Evolutionary conservation across 306 rosid species (phyloP).

Genomic region (Benincasa hispida): DNA sequence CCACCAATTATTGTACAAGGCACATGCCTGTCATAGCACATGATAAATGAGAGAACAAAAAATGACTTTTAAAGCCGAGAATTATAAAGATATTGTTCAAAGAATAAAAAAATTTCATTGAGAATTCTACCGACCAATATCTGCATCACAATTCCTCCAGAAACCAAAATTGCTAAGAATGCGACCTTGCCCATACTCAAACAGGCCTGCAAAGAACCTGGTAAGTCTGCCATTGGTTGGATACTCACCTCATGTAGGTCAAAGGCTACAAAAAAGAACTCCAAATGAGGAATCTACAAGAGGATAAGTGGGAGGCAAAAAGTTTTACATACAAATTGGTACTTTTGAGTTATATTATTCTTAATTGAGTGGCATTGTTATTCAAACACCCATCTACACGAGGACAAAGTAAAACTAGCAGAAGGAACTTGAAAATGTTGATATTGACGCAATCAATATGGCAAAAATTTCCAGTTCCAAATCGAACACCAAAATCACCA

Average conservation of each 20-base stretch:
- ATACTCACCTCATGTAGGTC: constrained; percentile 29
- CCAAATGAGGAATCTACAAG: not conserved
- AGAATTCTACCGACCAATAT: constrained; percentile 54
- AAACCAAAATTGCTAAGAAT: constrained; percentile 64
- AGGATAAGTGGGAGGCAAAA: not conserved
- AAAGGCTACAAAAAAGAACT: not conserved
- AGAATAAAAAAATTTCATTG: not conserved
- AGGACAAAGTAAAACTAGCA: not conserved
- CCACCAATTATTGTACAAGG: constrained; percentile 93
- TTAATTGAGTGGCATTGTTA: not conserved
- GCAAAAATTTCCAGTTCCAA: not conserved
- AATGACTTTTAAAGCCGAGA: not conserved
- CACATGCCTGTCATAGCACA: constrained; percentile 70
- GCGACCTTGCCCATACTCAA: constrained; percentile 63
- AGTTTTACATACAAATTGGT: not conserved
- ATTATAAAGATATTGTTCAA: not conserved
- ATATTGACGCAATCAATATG: not conserved
- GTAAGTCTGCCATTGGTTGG: constrained; percentile 63
- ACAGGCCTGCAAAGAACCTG: constrained; percentile 53
- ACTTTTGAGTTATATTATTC: not conserved
- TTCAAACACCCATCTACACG: not conserved
- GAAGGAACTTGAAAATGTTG: not conserved
- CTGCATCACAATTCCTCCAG: constrained; percentile 81
- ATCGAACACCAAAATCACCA: not conserved
- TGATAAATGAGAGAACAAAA: constrained; percentile 6